phyloP scores from a whole-genome alignment of 441 rosid species.

The Jatropha podagrica region DNA sequence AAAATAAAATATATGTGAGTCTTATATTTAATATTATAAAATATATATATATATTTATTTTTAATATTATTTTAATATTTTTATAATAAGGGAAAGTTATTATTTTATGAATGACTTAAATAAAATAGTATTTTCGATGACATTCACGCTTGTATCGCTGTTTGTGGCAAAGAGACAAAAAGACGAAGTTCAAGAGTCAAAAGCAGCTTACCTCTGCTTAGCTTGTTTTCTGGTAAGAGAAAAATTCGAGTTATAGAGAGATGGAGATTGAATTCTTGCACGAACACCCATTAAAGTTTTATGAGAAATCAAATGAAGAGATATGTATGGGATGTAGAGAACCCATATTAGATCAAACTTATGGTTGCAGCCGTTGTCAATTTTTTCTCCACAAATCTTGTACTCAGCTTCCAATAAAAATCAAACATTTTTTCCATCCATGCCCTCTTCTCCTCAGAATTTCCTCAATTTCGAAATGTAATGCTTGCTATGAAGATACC shows the following conservation, averaged over 20 bases:
- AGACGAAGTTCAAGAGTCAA: no score
- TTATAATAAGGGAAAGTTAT: no score
- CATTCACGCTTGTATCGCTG: no score
- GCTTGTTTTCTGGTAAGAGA: neutral
- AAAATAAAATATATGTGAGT: no score
- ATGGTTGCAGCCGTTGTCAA: neutral
- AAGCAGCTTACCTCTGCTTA: neutral
- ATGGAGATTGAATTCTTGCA: neutral
- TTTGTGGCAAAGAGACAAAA: no score
- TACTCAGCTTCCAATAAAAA: neutral
- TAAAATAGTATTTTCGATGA: no score
- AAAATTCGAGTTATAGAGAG: neutral
- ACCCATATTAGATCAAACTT: neutral
- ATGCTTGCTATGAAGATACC: neutral
- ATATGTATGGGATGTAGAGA: neutral
- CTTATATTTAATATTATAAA: no score
- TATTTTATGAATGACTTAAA: no score
- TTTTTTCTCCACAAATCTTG: conserved; percentile 1
- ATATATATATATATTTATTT: no score
- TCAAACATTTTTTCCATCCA: neutral
- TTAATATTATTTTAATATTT: no score
- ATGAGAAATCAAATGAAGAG: neutral
- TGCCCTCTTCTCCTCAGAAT: neutral
- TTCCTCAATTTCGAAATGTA: neutral
- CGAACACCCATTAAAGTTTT: neutral